These are phyloP conservation scores for Ceratocystiopsis minuta DNA, from an alignment of 2,329 filamentous ascomycete genomes.

Conservation along the genomic window DNA sequence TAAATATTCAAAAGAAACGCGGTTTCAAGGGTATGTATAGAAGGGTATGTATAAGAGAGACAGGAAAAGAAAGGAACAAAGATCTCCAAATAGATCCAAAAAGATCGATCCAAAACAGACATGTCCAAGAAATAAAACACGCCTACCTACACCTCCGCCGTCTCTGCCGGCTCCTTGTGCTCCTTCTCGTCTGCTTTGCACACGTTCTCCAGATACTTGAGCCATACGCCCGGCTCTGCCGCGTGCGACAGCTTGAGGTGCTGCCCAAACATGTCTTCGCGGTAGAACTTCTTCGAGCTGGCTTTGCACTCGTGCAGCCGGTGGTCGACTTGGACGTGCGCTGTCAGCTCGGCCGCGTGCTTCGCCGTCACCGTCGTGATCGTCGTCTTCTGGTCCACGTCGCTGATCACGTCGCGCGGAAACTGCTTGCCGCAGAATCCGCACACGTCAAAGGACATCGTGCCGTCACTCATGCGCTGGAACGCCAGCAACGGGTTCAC, in stretches of 20 bases:
- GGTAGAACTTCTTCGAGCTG: constrained; percentile 8
- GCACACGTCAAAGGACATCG: constrained; percentile 5
- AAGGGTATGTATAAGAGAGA: too few species aligned
- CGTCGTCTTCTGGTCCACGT: not conserved
- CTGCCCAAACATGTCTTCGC: constrained; percentile 11
- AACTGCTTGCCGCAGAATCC: constrained; percentile 9
- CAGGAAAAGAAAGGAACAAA: too few species aligned
- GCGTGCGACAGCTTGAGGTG: constrained; percentile 10
- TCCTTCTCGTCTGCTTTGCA: constrained; percentile 9
- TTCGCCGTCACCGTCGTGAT: not conserved
- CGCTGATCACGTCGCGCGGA: not conserved
- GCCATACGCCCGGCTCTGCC: constrained; percentile 9
- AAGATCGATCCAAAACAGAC: too few species aligned
- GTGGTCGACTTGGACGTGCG: constrained; percentile 8
- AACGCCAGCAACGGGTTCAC: constrained; percentile 6
- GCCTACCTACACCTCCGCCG: too few species aligned
- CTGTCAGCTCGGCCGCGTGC: not conserved
- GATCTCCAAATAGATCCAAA: too few species aligned
- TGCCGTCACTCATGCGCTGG: constrained; percentile 6
- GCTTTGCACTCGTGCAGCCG: constrained; percentile 9
- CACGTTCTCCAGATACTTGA: constrained; percentile 9
- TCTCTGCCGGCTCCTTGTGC: not conserved
- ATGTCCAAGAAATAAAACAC: too few species aligned
- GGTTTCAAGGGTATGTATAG: too few species aligned
- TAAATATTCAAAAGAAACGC: too few species aligned